Base-by-base conservation (phyloP, 192 early-diverging fungal species). In the Coemansia sp. region DNA sequence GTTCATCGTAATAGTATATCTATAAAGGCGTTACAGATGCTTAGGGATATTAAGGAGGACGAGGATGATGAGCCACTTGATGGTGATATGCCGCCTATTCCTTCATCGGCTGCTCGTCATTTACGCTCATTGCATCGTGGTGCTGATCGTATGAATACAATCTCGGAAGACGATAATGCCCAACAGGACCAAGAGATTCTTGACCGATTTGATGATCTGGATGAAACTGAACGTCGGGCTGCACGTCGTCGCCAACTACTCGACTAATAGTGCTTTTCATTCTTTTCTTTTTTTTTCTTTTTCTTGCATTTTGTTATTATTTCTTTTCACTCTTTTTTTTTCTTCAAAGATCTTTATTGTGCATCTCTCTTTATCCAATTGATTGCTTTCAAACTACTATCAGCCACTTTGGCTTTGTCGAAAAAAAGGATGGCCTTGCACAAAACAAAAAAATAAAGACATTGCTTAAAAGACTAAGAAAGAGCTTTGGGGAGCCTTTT, bases 1-100 rank as follows among this genome's bases (percentile, higher is more conserved):
- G 46, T 86, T 11, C 81, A 83, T 31, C 85, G 85, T 33, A 86
- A 78, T 18, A 83, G 81, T 33, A 77, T 86, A 22, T 80, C 80
- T 9, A 83, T 80, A 33, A 86, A 86, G 76, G 85, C 85, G 3
- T 43, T 81, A 39, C 81, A 86, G 69, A 86, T 86, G 85, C 68
- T 86, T 5, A 73, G 75, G 24, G 78, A 84, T 39, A 86, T 86
- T 29, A 83, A 81, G 63, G 85, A 86, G 39, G 78, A 80, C 15
- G 81, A 83, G 39, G 75, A 61, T 7, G 70, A 73, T 18, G 71
- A 65, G 38, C 24, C 8, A 10, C n/a, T 29, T 33, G 58, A 16
- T 27, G 20, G 15, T 36, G 41, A 66, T 40, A 10, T 66, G 20
- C 73, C 79, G 70, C 70, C 70, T 4, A 31, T 77, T 27, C 73